Percentiles rank a stretch among this genome's conserved stretches.
Conservation (phyloP, 805 yeast species). For the Yarrowia sp. region DNA sequence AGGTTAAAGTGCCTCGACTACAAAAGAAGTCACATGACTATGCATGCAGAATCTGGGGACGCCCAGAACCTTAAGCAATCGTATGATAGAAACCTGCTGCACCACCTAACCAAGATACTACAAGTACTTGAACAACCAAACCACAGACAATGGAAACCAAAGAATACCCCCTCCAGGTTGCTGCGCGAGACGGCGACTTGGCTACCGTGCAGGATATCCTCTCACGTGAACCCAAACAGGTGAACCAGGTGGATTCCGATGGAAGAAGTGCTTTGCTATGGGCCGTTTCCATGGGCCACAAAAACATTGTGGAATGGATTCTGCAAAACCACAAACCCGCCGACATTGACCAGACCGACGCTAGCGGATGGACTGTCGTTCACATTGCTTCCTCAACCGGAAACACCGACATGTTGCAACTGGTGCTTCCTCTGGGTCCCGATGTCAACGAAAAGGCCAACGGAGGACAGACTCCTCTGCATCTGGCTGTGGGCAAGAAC, state of each 20-base stretch:
- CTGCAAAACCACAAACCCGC: slow-evolving; percentile 35
- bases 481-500: slow-evolving; percentile 70
- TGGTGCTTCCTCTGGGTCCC: slow-evolving; percentile 47
- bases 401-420: slow-evolving; percentile 48
- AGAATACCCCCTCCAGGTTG: slow-evolving; percentile 39
- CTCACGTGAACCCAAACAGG: slow-evolving; percentile 47
- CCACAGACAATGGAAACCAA: slow-evolving; percentile 22
- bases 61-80: neutral
- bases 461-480: slow-evolving; percentile 73
- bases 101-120: neutral
- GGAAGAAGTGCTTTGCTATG: slow-evolving; percentile 81
- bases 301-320: slow-evolving; percentile 46
- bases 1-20: neutral
- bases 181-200: slow-evolving; percentile 60
- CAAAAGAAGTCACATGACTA: neutral
- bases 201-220: slow-evolving; percentile 52
- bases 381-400: slow-evolving; percentile 83
- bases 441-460: slow-evolving; percentile 59
- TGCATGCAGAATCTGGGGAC: slow-evolving; percentile 12
- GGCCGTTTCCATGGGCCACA: slow-evolving; percentile 69
- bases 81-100: neutral
- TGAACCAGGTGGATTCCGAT: slow-evolving; percentile 58
- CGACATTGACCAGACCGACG: slow-evolving; percentile 72
- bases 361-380: slow-evolving; percentile 82
- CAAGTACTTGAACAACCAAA: neutral